Base-by-base conservation (phyloP, 306 rosid species). In the Acacia confusa region DNA sequence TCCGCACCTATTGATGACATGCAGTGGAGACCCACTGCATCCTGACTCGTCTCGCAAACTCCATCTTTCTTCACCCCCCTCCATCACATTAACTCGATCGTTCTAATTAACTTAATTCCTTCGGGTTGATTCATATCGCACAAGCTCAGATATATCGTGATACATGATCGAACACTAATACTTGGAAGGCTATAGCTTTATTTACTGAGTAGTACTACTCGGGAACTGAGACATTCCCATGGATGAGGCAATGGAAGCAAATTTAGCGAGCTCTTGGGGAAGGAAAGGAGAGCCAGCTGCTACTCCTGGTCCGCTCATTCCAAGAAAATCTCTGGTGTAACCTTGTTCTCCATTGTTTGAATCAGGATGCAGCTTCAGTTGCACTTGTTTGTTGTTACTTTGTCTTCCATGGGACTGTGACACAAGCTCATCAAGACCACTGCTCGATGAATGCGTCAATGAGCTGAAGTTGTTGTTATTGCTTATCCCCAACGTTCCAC, bases 241-340 rank as follows among this genome's bases (percentile, higher is more conserved):
- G 24, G 93, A 68, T 12, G 95, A 87, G 11, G 81, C 87, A 25
- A 88, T 79, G 19, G 92, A 77, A 61, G 92, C 89, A 75, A 89
- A 89, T 85, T 91, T 92, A 15, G 88, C 95, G 0, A 94, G 82
- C 81, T 90, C 92, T 3, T 91, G 94, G 0, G 93, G 88, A 7
- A 89, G 77, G 73, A 88, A 86, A 16, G 87, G 91, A 60, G 78
- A 86, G 1, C 53, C 74, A 69, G 32, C 53, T 41, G 34, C 78
- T 17, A 75, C 86, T 41, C 41, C 86, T 36, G 81, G 89, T 57
- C 24, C 58, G 73, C 86, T 89, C 71, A 94, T 79, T 2, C 99
- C 99, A 12, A 95, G 90, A 74, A 95, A 95, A 80, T 95, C 99
- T 45, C 99, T 87, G 2, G 99, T 95, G 70, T 85, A 86, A 75